Percentiles rank a stretch among this genome's conserved stretches.
These are phyloP conservation scores for Colletotrichum sp. DNA, from an alignment of 2,329 filamentous ascomycete genomes.

Conservation along the genomic window DNA sequence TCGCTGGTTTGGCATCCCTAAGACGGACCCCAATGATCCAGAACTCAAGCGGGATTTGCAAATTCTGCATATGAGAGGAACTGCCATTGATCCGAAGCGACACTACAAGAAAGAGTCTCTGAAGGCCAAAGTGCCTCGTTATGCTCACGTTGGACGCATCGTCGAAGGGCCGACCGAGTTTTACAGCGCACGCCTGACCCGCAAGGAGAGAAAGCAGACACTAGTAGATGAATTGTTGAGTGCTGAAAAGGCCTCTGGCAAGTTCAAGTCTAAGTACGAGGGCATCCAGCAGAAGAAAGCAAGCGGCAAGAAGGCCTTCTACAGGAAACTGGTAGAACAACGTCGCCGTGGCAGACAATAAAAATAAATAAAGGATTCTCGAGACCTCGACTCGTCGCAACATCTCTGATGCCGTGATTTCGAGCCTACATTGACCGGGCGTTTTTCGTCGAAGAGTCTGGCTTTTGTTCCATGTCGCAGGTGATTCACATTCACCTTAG, in stretches of 20 bases:
- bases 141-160: slow-evolving; percentile 87
- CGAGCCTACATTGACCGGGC: neutral
- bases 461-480: neutral
- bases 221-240: slow-evolving; percentile 85
- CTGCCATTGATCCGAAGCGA: slow-evolving; percentile 82
- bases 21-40: slow-evolving; percentile 80
- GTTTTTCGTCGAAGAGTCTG: neutral
- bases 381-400: neutral
- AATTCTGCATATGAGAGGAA: slow-evolving; percentile 82
- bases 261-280: slow-evolving; percentile 87
- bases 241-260: slow-evolving; percentile 65
- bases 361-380: neutral
- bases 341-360: slow-evolving; percentile 27
- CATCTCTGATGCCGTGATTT: neutral
- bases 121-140: slow-evolving; percentile 76
- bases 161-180: slow-evolving; percentile 89
- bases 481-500: neutral
- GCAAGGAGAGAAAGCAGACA: slow-evolving; percentile 86
- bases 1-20: slow-evolving; percentile 87
- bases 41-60: slow-evolving; percentile 90
- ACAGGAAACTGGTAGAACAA: slow-evolving; percentile 73
- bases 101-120: slow-evolving; percentile 88
- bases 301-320: slow-evolving; percentile 88
- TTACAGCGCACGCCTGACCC: slow-evolving; percentile 79
- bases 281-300: slow-evolving; percentile 83